phyloP scores from a whole-genome alignment of 1,139 yeast genomes.

The Protomyces gravidus region DNA sequence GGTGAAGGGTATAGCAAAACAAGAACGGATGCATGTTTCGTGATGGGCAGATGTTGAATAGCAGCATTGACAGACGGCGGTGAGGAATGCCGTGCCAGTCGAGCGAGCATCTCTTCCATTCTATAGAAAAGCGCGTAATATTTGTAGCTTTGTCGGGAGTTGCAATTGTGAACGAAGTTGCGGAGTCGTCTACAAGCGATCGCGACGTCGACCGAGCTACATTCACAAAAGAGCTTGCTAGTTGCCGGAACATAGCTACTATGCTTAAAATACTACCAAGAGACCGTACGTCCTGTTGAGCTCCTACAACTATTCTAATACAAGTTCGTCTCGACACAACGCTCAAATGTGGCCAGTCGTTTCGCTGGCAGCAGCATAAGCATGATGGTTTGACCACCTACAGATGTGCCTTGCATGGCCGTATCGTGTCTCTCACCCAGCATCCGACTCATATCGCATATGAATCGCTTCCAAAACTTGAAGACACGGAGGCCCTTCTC shows the following conservation, averaged over 20 bases:
- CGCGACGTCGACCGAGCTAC: no score
- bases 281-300: not conserved
- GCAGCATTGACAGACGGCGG: not conserved
- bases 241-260: no score
- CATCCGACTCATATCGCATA: constrained; percentile 35
- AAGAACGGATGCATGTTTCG: not conserved
- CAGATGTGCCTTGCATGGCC: constrained; percentile 39
- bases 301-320: not conserved
- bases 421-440: constrained; percentile 41
- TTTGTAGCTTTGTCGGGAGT: no score
- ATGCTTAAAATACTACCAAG: not conserved
- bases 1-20: not conserved
- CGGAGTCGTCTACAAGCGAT: no score
- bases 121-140: no score
- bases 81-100: not conserved
- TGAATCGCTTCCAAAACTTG: constrained; percentile 30
- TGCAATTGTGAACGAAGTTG: no score
- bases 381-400: constrained; percentile 37
- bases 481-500: constrained; percentile 49
- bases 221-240: no score
- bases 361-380: constrained; percentile 42
- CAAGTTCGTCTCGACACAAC: constrained; percentile 26
- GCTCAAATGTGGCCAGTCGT: constrained; percentile 36
- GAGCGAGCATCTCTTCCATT: not conserved
- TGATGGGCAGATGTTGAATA: not conserved